Evolutionary conservation across 352 stramenopile species (phyloP).

Genomic region (Phytophthora pistaciae): DNA sequence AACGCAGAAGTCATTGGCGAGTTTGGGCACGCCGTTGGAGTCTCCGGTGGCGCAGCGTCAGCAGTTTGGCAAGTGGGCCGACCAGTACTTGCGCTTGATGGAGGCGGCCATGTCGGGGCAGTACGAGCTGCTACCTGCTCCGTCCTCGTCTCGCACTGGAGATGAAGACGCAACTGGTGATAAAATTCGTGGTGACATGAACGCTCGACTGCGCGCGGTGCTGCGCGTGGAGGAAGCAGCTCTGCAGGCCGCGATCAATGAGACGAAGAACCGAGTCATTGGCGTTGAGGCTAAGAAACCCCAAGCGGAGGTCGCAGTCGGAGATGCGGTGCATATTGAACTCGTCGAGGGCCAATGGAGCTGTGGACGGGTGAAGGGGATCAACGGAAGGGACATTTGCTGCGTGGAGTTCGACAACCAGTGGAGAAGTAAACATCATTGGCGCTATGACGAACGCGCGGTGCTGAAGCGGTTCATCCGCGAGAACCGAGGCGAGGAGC

Average conservation of each 20-base stretch:
- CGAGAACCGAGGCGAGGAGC: slow-evolving; percentile 45
- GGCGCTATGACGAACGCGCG: slow-evolving; percentile 21
- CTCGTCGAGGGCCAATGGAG: slow-evolving; percentile 14
- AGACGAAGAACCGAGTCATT: slow-evolving; percentile 14
- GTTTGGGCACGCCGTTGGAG: slow-evolving; percentile 37
- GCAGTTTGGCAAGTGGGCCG: slow-evolving; percentile 41
- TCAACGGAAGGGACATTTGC: slow-evolving; percentile 11
- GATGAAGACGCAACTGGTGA: background rate
- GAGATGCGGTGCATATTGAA: slow-evolving; percentile 25
- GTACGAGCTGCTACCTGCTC: slow-evolving; percentile 31
- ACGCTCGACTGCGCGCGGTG: slow-evolving; percentile 36
- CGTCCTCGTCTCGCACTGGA: background rate
- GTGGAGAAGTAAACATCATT: background rate
- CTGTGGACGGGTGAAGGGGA: slow-evolving; percentile 11
- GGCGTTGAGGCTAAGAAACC: background rate
- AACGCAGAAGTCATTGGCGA: slow-evolving; percentile 25
- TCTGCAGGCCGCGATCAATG: slow-evolving; percentile 32
- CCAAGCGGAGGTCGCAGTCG: slow-evolving; percentile 26
- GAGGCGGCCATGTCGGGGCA: slow-evolving; percentile 43
- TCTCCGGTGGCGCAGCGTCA: slow-evolving; percentile 33
- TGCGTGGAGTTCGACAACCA: slow-evolving; percentile 3
- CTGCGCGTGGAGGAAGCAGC: slow-evolving; percentile 36
- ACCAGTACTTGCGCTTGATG: slow-evolving; percentile 46
- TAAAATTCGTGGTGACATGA: slow-evolving; percentile 1
- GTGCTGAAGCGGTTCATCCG: slow-evolving; percentile 38